Evolutionary conservation across 1,284 basidiomycete genomes (phyloP), one percentile per base, ranked within the genome.

Genomic region (Nidula niveotomentosa): DNA sequence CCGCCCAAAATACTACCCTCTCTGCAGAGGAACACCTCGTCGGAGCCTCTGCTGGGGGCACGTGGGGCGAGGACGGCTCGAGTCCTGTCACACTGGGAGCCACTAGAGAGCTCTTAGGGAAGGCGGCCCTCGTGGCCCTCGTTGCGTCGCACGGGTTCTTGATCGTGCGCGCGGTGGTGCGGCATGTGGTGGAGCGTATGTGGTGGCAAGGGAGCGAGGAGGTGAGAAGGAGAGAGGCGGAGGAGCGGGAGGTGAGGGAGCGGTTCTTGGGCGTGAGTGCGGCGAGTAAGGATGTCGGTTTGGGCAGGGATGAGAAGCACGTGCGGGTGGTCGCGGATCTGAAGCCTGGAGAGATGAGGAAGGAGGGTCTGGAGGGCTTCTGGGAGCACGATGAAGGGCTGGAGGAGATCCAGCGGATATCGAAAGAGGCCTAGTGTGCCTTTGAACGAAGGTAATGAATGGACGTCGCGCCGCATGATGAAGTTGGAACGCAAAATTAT

Each of bases 141-240:
- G 78, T 83, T 2, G 88, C 93, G 10, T 89, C 85, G 43, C 94
- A 96, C 69, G 87, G 80, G n/a, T 94, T 87, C 71, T 75, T 94
- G 57, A 60, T 93, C 35, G 66, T 91, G 48, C 80, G 86, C 5
- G 76, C 74, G 15, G 57, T 83, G n/a, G 81, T 94, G 53, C 74
- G 86, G 15, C 88, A 86, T 60, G 59, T 92, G 23, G 75, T 92
- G n/a, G 89, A 92, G 71, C 78, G 84, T 58, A 68, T 88, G 18
- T 70, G 90, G 57, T 95, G 93, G 93, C 77, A 79, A 53, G 86
- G 85, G 8, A 88, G 85, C 58, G 69, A 72, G 49, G 91, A 92
- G 67, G 81, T 83, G 59, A 75, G 75, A 58, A 78, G 82, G 52
- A 70, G 79, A 33, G 83, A 86, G 54, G 68, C 69, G 51, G 74